These are phyloP conservation scores for Byssoonygena ceratinophila DNA, from an alignment of 2,329 filamentous ascomycete genomes.

Conservation along the genomic window DNA sequence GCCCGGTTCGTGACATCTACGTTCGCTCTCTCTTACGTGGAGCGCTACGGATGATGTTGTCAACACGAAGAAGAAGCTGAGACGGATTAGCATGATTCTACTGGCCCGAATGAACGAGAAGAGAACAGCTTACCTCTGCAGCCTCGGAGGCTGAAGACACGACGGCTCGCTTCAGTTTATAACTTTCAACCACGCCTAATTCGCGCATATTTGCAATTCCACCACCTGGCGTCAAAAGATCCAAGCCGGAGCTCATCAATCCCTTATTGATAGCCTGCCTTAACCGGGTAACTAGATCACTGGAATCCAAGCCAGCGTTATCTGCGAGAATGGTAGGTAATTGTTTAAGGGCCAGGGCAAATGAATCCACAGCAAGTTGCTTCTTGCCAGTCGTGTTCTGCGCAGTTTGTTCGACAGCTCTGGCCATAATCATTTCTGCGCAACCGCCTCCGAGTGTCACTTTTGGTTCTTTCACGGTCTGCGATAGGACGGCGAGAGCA, in stretches of 20 bases:
- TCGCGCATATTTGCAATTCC: constrained; percentile 94
- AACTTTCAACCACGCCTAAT: constrained; percentile 88
- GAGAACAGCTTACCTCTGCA: constrained; percentile 62
- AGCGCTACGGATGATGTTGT: constrained; percentile 94
- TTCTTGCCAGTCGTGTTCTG: constrained; percentile 96
- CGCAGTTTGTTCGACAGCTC: constrained; percentile 86
- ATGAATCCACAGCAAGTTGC: constrained; percentile 82
- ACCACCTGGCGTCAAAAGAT: constrained; percentile 78
- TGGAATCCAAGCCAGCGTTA: constrained; percentile 92
- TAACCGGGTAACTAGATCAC: constrained; percentile 81
- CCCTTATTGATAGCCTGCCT: constrained; percentile 93
- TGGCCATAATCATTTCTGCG: constrained; percentile 98
- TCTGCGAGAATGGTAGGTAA: constrained; percentile 93
- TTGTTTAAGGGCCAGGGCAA: constrained; percentile 79
- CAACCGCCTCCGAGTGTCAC: constrained; percentile 92
- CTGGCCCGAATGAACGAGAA: neutral
- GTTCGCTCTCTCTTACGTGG: constrained; percentile 65
- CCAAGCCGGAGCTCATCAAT: constrained; percentile 81
- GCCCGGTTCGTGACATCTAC: neutral
- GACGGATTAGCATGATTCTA: constrained; percentile 17
- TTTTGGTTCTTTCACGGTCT: constrained; percentile 88
- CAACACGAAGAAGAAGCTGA: constrained; percentile 73
- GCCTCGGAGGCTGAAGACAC: constrained; percentile 94
- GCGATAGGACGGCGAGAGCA: constrained; percentile 87
- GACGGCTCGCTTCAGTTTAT: constrained; percentile 97